Evolutionary conservation across 2,329 filamentous ascomycete genomes (phyloP), one percentile per base, ranked within the genome.

Genomic region (Blastomyces emzantsi): DNA sequence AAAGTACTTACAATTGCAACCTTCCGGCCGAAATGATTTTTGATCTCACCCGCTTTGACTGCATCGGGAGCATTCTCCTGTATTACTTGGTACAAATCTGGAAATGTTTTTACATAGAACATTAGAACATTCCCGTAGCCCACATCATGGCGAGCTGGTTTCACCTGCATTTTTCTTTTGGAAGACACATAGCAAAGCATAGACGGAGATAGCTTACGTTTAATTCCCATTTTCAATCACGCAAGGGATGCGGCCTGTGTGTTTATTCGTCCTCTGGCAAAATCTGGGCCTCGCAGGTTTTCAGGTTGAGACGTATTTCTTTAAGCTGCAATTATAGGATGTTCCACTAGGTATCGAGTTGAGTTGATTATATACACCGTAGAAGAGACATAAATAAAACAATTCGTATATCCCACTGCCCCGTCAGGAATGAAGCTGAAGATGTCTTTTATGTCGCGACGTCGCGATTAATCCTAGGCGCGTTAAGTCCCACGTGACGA

Each of bases 1-100:
- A 45, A 17, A 2, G 43, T 41, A 82, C 90, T 74, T 81, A 96
- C 92, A 78, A 97, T 97, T 61, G 93, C 93, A 66, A 99, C 93
- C 79, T 99, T 99, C 75, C 94, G 90, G 67, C 94, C 94, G 75
- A 99, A 99, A 69, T 99, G 94, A 71, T 93, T 93, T 80, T 99
- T 99, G 82, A 99, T 99, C 74, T 99, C 94, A 65, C 94, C 91
- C 73, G 92, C 89, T 78, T 97, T 97, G 82, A 97, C 85, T 43
- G 94, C 89, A 78, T 92, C 90, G n/a, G 94, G 94, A 68, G 92
- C 90, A 80, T 97, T 89, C 74, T 97, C 92, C 72, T 90, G 89
- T 78, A 94, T 91, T 75, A 94, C 88, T 68, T 85, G 83, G 76
- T 88, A 91, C 54, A 94, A 84, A 70, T 90, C 85, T 81, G 67